A percentile compares a stretch with the other conserved stretches of the same genome.
phyloP scores from a whole-genome alignment of 176 grass and related monocot species.

The Canna indica region DNA sequence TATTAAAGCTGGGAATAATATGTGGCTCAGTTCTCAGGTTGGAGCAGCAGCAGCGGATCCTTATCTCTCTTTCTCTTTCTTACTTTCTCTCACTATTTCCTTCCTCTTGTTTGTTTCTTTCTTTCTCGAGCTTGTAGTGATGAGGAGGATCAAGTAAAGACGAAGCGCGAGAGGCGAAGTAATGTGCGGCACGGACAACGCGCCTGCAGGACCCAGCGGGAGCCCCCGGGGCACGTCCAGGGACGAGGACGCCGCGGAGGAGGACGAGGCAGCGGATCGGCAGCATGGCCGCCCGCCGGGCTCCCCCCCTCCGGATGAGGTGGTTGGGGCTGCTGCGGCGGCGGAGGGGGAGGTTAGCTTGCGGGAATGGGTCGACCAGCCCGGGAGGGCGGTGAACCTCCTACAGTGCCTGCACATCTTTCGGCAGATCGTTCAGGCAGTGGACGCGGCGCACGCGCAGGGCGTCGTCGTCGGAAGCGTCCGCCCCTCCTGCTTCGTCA shows the following conservation, averaged over 20 bases:
- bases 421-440: slow-evolving; percentile 74
- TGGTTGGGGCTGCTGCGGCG: too few relatives aligned
- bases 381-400: slow-evolving; percentile 48
- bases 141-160: neutral
- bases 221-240: neutral
- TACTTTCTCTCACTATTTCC: neutral
- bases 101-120: too few relatives aligned
- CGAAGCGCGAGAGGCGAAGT: neutral
- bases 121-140: neutral
- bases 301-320: too few relatives aligned
- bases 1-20: slow-evolving; percentile 6
- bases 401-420: slow-evolving; percentile 90
- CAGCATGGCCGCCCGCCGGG: neutral
- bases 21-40: slow-evolving; percentile 7
- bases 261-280: slow-evolving; percentile 6
- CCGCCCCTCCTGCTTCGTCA: slow-evolving; percentile 85
- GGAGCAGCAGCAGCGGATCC: neutral
- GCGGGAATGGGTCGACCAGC: slow-evolving; percentile 73
- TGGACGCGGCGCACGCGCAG: slow-evolving; percentile 74
- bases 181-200: slow-evolving; percentile 13
- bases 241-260: slow-evolving; percentile 8
- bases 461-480: slow-evolving; percentile 73
- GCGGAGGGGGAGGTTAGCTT: slow-evolving; percentile 61
- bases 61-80: neutral
- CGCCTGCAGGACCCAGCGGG: too few relatives aligned